Conservation (phyloP, 2,329 filamentous ascomycete species). For the Neonectria faginata region DNA sequence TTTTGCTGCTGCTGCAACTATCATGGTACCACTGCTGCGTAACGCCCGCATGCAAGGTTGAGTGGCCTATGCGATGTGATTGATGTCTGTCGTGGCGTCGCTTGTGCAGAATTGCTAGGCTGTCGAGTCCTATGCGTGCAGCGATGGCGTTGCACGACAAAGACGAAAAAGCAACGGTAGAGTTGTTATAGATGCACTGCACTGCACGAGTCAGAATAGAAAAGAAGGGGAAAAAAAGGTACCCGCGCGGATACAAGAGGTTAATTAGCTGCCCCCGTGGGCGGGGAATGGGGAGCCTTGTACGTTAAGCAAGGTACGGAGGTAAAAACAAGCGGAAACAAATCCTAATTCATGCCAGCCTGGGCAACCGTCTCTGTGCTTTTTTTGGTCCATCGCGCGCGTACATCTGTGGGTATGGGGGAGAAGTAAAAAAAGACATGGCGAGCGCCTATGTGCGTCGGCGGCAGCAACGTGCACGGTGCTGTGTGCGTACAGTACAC, state of each 20-base stretch:
- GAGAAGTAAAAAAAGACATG: constrained; percentile 11
- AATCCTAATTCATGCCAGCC: constrained; percentile 26
- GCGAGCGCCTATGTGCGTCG: constrained; percentile 19
- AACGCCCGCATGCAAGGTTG: constrained; percentile 28
- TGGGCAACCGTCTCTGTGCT: not conserved
- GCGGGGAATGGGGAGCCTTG: not conserved
- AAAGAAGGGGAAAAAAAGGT: not conserved
- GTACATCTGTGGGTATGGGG: no score
- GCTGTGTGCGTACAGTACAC: not conserved
- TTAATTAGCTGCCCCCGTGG: not conserved
- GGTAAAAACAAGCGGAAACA: constrained; percentile 26
- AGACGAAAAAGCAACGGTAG: no score
- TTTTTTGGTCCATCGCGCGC: constrained; percentile 7
- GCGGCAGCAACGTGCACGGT: not conserved
- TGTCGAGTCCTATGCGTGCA: not conserved
- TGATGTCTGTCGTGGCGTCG: constrained; percentile 17
- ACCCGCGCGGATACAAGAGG: constrained; percentile 8
- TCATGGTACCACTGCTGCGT: constrained; percentile 21
- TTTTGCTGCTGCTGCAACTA: constrained; percentile 9
- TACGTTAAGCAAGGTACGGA: not conserved
- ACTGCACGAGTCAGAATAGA: not conserved
- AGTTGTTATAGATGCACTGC: no score
- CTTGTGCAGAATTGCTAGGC: not conserved
- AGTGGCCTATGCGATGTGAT: constrained; percentile 13
- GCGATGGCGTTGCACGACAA: not conserved